These are phyloP conservation scores for Zygoascus biomembranicola DNA, from an alignment of 805 yeast species.

Conservation along the genomic window DNA sequence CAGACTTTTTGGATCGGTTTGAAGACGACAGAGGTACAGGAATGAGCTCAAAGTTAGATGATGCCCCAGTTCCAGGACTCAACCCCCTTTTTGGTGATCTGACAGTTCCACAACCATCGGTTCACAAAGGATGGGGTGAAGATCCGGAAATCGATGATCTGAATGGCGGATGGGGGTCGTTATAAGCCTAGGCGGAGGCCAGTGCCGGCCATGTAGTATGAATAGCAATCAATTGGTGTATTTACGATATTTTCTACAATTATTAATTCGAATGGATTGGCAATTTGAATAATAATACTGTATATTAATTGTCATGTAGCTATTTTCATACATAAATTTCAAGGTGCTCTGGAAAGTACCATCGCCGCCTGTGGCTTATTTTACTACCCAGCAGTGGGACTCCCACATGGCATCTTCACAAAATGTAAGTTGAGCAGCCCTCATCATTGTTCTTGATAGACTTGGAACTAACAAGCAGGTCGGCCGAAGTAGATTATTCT, in stretches of 20 bases:
- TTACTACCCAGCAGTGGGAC: neutral
- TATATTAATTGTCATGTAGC: no score
- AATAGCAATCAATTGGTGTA: no score
- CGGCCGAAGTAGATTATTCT: slow-evolving; percentile 44
- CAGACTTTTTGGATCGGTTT: slow-evolving; percentile 58
- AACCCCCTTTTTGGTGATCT: slow-evolving; percentile 13
- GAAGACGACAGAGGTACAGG: slow-evolving; percentile 36
- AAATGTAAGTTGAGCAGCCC: neutral
- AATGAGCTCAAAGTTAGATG: slow-evolving; percentile 1
- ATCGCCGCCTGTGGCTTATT: neutral
- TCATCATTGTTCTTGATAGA: neutral
- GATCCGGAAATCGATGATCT: slow-evolving; percentile 17
- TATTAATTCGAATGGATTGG: no score
- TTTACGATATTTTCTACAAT: no score
- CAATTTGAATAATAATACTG: no score
- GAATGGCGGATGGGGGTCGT: slow-evolving; percentile 10
- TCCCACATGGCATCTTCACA: neutral
- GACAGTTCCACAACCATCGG: slow-evolving; percentile 19
- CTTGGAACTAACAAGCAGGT: neutral
- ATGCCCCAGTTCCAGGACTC: neutral
- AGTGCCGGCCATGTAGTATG: no score
- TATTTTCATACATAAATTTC: no score
- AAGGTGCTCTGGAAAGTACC: no score
- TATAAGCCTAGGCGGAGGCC: neutral
- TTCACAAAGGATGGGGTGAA: slow-evolving; percentile 21